These are phyloP conservation scores for Ceratocystis lukuohia DNA, from an alignment of 2,329 filamentous ascomycete genomes.

Conservation along the genomic window DNA sequence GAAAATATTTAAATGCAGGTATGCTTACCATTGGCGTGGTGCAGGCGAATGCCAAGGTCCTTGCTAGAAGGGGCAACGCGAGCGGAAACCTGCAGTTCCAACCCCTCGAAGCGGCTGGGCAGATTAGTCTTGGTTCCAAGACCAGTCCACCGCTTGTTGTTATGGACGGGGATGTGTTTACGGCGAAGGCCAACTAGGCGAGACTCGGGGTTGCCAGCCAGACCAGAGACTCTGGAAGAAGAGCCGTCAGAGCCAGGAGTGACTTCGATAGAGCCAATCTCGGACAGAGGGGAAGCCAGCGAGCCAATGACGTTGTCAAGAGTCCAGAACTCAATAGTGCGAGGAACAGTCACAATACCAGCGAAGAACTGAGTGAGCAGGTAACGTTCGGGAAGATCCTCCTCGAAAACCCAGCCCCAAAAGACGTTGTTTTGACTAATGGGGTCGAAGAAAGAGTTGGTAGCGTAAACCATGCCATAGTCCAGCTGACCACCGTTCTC, in stretches of 20 bases:
- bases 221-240: slow-evolving; percentile 12
- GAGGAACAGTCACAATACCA: slow-evolving; percentile 13
- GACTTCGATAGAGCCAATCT: slow-evolving; percentile 15
- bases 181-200: slow-evolving; percentile 12
- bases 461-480: slow-evolving; percentile 22
- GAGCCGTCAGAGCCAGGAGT: not conserved
- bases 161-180: slow-evolving; percentile 10
- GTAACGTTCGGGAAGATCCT: slow-evolving; percentile 15
- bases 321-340: slow-evolving; percentile 14
- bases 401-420: slow-evolving; percentile 12
- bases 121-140: slow-evolving; percentile 15
- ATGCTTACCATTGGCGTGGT: slow-evolving; percentile 17
- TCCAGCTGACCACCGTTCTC: slow-evolving; percentile 19
- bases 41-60: slow-evolving; percentile 14
- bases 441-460: slow-evolving; percentile 22
- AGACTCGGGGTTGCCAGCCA: slow-evolving; percentile 10
- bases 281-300: slow-evolving; percentile 5
- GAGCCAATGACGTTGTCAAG: slow-evolving; percentile 14
- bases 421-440: slow-evolving; percentile 6
- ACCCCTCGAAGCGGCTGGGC: slow-evolving; percentile 8
- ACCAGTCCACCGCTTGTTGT: slow-evolving; percentile 18
- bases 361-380: slow-evolving; percentile 14
- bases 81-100: slow-evolving; percentile 13
- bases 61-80: slow-evolving; percentile 8
- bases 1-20: not conserved